Conservation (phyloP, 306 rosid species). For the barrel medic (Medicago truncatula) region DNA sequence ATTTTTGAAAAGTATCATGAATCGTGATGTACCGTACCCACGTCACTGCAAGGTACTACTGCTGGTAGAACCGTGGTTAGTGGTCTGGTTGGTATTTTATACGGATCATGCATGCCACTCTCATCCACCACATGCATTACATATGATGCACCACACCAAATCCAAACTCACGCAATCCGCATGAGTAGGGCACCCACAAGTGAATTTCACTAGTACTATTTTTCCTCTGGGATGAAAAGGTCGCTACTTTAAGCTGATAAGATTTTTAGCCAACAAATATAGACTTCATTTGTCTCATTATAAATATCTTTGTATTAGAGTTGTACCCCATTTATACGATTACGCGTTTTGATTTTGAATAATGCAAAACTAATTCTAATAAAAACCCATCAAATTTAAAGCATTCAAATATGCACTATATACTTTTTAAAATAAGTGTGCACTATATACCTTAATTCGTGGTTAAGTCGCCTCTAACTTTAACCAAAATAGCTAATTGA, state of each 20-base stretch:
- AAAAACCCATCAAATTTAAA: too few relatives aligned
- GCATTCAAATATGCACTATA: neutral
- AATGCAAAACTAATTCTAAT: too few relatives aligned
- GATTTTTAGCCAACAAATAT: too few relatives aligned
- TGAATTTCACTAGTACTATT: neutral
- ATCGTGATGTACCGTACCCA: neutral
- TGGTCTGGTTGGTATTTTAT: conserved; percentile 14
- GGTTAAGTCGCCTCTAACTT: conserved; percentile 33
- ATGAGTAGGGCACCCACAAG: neutral
- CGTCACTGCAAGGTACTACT: conserved; percentile 17
- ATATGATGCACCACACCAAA: conserved; percentile 7
- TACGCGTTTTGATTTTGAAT: too few relatives aligned
- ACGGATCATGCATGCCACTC: conserved; percentile 20
- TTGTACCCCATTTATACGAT: too few relatives aligned
- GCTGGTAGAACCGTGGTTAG: too few relatives aligned
- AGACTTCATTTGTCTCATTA: too few relatives aligned
- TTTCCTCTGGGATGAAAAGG: neutral
- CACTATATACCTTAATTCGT: neutral
- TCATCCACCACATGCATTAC: conserved; percentile 39
- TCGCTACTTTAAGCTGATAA: too few relatives aligned
- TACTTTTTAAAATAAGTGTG: too few relatives aligned
- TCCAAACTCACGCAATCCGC: neutral
- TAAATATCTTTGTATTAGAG: too few relatives aligned
- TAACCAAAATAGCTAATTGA: conserved; percentile 42
- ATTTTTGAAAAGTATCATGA: conserved; percentile 8